A percentile compares a stretch with the other conserved stretches of the same genome.
Evolutionary conservation across 2,329 filamentous ascomycete genomes (phyloP).

Genomic region (Epichloe bromicola): DNA sequence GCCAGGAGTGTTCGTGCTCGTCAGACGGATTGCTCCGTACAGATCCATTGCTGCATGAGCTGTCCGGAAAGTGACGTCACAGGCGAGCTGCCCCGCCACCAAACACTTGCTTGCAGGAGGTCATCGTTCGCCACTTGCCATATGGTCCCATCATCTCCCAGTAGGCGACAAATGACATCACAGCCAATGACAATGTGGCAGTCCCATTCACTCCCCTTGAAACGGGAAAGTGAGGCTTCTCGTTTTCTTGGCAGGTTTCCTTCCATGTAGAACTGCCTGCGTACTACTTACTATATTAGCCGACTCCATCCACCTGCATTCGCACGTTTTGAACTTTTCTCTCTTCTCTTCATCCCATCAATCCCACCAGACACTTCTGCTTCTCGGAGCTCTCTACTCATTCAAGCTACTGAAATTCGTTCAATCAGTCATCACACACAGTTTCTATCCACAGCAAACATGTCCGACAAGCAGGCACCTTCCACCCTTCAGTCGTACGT

Average conservation of each 20-base stretch:
- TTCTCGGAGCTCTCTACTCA: neutral
- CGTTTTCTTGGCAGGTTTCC: neutral
- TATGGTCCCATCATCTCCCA: neutral
- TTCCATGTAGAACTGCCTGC: neutral
- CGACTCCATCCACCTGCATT: neutral
- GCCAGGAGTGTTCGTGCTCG: too few species aligned
- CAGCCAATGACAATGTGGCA: neutral
- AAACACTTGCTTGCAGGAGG: neutral
- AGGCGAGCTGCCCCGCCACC: neutral
- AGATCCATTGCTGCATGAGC: neutral
- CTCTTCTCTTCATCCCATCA: neutral
- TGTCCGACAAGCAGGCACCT: conserved; percentile 24
- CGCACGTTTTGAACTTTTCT: neutral
- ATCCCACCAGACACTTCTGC: neutral
- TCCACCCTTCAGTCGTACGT: conserved; percentile 72
- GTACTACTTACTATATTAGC: conserved; percentile 1
- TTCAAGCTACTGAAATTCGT: neutral
- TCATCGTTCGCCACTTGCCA: neutral
- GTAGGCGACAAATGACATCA: conserved; percentile 6
- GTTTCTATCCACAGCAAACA: conserved; percentile 2
- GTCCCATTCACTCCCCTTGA: neutral
- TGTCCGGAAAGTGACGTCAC: conserved; percentile 5
- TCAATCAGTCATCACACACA: neutral
- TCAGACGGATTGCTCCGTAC: neutral
- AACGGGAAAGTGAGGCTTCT: neutral